Conservation (phyloP, 352 stramenopile genomes). For the Pythium folliculosum region DNA sequence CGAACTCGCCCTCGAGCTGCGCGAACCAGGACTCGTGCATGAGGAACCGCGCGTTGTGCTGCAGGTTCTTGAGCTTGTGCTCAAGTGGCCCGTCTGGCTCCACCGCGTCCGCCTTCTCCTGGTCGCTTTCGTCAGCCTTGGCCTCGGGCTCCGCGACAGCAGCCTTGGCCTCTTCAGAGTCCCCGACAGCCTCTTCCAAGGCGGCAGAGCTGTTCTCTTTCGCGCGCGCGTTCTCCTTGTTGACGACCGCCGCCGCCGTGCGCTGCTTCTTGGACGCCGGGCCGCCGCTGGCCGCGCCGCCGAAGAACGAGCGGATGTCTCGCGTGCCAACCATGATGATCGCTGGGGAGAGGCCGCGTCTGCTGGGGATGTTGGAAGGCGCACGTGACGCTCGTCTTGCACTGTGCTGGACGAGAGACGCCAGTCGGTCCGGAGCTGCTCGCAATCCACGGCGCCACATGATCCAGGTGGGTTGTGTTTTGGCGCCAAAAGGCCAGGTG, state of each 20-base stretch:
- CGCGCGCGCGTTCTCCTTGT: not conserved
- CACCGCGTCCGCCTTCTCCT: constrained; percentile 2
- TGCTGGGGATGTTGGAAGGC: not conserved
- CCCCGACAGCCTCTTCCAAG: not conserved
- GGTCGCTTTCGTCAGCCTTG: not conserved
- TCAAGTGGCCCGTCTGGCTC: constrained; percentile 15
- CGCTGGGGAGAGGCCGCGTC: not conserved
- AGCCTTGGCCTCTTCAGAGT: not conserved
- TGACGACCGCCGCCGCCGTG: not conserved
- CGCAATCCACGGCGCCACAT: not conserved
- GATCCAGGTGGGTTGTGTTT: not conserved
- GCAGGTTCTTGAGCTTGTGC: constrained; percentile 43
- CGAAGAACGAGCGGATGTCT: constrained; percentile 74
- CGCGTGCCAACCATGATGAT: constrained; percentile 19
- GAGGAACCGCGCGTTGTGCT: constrained; percentile 35
- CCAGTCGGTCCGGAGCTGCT: constrained; percentile 4
- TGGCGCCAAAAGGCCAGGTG: constrained; percentile 3
- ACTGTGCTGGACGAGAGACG: not conserved
- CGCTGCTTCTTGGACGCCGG: constrained; percentile 23
- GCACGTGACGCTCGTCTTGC: not conserved
- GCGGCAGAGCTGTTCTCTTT: not conserved
- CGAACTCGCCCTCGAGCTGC: constrained; percentile 52
- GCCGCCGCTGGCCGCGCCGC: constrained; percentile 10
- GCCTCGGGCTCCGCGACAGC: not conserved
- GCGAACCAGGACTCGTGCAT: constrained; percentile 65